Percentiles rank a stretch among this genome's conserved stretches.
Evolutionary conservation across 1,139 yeast genomes (phyloP).

Genomic region (Hyphopichia fennica): DNA sequence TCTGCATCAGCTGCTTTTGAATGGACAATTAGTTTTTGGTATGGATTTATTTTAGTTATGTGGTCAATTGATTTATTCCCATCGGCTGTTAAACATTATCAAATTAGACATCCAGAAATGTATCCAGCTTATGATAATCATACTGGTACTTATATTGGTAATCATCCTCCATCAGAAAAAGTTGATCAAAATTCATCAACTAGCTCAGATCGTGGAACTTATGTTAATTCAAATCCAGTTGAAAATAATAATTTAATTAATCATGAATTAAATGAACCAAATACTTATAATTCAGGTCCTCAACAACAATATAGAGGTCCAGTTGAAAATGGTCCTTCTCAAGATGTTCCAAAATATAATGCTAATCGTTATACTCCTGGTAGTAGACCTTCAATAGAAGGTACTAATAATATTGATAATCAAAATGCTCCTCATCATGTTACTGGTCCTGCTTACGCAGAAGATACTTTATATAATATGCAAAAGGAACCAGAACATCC

Average conservation of each 20-base stretch:
- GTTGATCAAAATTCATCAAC: background rate
- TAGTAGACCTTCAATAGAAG: background rate
- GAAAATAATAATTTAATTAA: conserved; percentile 3
- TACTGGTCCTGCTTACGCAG: background rate
- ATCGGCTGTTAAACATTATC: conserved; percentile 44
- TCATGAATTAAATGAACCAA: background rate
- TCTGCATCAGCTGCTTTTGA: conserved; percentile 60
- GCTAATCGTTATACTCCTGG: background rate
- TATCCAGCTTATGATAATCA: conserved; percentile 4
- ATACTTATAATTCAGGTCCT: background rate
- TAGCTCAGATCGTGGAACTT: conserved; percentile 3
- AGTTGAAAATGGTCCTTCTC: background rate
- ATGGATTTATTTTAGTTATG: conserved; percentile 66
- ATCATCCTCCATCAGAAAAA: conserved; percentile 1
- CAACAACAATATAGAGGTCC: conserved; percentile 1
- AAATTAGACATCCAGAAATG: conserved; percentile 23
- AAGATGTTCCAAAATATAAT: background rate
- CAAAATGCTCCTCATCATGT: background rate
- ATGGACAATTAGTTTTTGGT: conserved; percentile 84
- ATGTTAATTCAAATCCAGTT: background rate
- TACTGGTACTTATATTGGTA: background rate
- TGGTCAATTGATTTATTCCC: conserved; percentile 74
- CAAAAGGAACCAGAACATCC: background rate
- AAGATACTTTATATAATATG: background rate
- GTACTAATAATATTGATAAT: background rate